phyloP scores from a whole-genome alignment of 805 yeast genomes.

The Candida lessepsii region DNA sequence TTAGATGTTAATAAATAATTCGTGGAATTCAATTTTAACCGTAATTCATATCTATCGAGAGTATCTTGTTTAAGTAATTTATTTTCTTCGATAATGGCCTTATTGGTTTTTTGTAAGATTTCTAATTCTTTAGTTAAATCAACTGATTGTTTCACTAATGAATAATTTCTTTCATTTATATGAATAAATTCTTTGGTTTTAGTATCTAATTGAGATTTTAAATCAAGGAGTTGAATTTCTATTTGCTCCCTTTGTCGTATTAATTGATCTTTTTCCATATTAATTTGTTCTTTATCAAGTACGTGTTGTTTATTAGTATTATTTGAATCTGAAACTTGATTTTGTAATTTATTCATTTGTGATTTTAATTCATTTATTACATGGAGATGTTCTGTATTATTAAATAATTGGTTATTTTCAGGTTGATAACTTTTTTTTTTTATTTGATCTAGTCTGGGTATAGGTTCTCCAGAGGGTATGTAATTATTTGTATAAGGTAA shows the following conservation, averaged over 20 bases:
- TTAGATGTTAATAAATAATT: conserved; percentile 9
- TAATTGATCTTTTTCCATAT: neutral
- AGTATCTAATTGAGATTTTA: neutral
- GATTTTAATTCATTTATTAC: neutral
- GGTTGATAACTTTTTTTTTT: no score
- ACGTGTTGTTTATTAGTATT: neutral
- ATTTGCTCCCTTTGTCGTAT: neutral
- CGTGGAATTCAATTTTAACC: conserved; percentile 10
- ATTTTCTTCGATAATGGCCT: conserved; percentile 7
- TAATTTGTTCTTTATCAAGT: neutral
- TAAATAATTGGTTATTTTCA: neutral
- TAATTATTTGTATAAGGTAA: no score
- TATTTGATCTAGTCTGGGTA: no score
- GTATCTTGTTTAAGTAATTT: conserved; percentile 10
- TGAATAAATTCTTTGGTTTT: conserved; percentile 1
- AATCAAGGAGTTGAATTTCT: neutral
- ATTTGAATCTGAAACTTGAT: neutral
- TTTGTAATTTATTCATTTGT: neutral
- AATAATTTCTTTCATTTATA: conserved; percentile 5
- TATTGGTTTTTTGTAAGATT: conserved; percentile 4
- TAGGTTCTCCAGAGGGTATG: no score
- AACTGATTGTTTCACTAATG: conserved; percentile 1
- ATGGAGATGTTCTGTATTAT: neutral
- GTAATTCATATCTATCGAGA: conserved; percentile 6
- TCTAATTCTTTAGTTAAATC: conserved; percentile 4